phyloP scores from a whole-genome alignment of 192 early-diverging fungal genomes.

The Coemansia sp. region DNA sequence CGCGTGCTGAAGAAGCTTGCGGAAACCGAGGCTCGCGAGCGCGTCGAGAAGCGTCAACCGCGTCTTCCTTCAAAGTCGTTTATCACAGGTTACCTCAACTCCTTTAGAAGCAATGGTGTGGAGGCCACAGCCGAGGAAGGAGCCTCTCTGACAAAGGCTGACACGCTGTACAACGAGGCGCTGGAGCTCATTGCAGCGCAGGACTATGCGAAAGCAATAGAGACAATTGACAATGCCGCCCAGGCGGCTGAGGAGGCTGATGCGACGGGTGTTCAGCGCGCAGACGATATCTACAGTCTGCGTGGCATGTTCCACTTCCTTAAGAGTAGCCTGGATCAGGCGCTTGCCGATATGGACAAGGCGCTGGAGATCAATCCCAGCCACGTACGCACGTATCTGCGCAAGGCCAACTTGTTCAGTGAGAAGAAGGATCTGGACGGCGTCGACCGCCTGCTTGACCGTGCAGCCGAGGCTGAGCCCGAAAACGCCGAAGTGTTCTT shows the following conservation, averaged over 20 bases:
- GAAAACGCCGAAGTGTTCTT: slow-evolving; percentile 90
- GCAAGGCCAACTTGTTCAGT: slow-evolving; percentile 88
- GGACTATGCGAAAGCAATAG: slow-evolving; percentile 64
- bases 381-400: slow-evolving; percentile 83
- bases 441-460: slow-evolving; percentile 35
- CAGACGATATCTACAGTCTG: slow-evolving; percentile 78
- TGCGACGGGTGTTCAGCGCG: slow-evolving; percentile 35
- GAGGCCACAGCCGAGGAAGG: slow-evolving; percentile 27
- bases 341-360: slow-evolving; percentile 75
- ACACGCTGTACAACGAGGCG: slow-evolving; percentile 58
- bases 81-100: slow-evolving; percentile 91
- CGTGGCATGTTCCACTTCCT: slow-evolving; percentile 89
- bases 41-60: slow-evolving; percentile 58
- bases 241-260: slow-evolving; percentile 57
- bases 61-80: slow-evolving; percentile 90
- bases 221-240: slow-evolving; percentile 66
- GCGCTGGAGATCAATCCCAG: slow-evolving; percentile 76
- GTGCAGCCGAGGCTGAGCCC: slow-evolving; percentile 60
- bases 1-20: slow-evolving; percentile 84
- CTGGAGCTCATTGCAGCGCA: slow-evolving; percentile 53
- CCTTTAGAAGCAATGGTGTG: slow-evolving; percentile 65
- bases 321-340: slow-evolving; percentile 73
- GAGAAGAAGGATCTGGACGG: slow-evolving; percentile 66
- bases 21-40: slow-evolving; percentile 72
- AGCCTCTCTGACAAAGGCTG: slow-evolving; percentile 35